These are phyloP conservation scores for Vitis labrusca DNA, from an alignment of 164 flowering plant genomes.

Conservation along the genomic window DNA sequence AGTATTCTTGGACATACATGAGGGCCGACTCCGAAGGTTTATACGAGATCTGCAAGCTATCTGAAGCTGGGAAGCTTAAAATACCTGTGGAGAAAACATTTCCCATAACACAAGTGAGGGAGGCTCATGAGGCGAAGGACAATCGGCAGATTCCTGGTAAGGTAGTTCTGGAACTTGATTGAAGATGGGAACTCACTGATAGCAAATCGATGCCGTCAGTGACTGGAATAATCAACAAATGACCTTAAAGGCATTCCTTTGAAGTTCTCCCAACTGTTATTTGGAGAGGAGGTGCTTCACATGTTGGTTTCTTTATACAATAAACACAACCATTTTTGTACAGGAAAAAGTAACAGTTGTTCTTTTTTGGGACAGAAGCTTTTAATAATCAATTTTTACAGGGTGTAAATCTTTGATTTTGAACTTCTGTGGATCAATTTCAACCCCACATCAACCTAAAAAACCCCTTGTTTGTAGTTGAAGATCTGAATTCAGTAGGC, in stretches of 20 bases:
- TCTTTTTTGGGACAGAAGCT: too few relatives aligned
- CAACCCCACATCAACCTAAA: too few relatives aligned
- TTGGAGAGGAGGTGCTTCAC: too few relatives aligned
- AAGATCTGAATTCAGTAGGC: too few relatives aligned
- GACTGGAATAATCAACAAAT: background rate
- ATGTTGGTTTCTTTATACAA: too few relatives aligned
- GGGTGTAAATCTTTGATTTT: too few relatives aligned
- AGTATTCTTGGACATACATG: conserved; percentile 92
- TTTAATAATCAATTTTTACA: too few relatives aligned
- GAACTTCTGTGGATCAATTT: too few relatives aligned
- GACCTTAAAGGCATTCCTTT: background rate
- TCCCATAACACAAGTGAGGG: conserved; percentile 73
- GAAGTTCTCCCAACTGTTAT: background rate
- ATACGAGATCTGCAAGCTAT: conserved; percentile 63
- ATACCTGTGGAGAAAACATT: conserved; percentile 87
- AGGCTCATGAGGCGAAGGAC: conserved; percentile 90
- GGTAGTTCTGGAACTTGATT: conserved; percentile 87
- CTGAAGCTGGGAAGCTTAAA: conserved; percentile 71
- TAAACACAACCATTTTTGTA: too few relatives aligned
- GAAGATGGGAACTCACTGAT: conserved; percentile 10
- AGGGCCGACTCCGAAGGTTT: conserved; percentile 90
- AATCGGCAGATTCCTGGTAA: conserved; percentile 65
- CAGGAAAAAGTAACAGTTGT: too few relatives aligned
- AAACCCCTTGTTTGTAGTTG: too few relatives aligned
- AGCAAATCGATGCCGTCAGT: background rate